phyloP scores from a whole-genome alignment of 345 rosid genomes.

The Trapa incisa region DNA sequence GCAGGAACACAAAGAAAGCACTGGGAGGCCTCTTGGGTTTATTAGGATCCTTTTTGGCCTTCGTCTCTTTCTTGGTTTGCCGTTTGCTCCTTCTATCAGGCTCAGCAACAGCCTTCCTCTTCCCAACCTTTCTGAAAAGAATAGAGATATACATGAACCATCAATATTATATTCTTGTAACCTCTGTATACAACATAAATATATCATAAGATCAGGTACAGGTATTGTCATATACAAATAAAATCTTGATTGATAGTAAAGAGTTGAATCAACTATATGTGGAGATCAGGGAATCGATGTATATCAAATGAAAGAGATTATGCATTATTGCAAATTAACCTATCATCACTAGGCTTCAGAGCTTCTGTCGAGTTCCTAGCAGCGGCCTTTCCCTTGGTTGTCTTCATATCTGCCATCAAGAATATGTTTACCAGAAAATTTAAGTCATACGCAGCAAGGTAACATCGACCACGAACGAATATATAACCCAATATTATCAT shows the following conservation, averaged over 20 bases:
- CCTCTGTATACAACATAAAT: not conserved
- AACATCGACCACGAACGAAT: not conserved
- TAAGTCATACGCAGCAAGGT: not conserved
- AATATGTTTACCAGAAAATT: not conserved
- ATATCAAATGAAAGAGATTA: not conserved
- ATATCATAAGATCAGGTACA: not conserved
- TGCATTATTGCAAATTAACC: slow-evolving; percentile 10
- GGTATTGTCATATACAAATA: not conserved
- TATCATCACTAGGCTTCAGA: slow-evolving; percentile 25
- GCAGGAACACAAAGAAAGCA: slow-evolving; percentile 76
- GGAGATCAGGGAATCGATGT: not conserved
- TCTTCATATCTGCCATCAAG: slow-evolving; percentile 19
- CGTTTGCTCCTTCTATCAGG: slow-evolving; percentile 18
- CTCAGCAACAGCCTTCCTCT: slow-evolving; percentile 38
- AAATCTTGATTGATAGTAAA: not conserved
- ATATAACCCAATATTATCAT: not conserved
- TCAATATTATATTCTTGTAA: not conserved
- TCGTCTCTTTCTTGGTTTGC: slow-evolving; percentile 21
- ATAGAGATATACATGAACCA: slow-evolving; percentile 4
- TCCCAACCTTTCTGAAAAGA: slow-evolving; percentile 38
- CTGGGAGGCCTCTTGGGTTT: slow-evolving; percentile 69
- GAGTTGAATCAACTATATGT: not conserved
- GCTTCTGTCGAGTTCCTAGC: slow-evolving; percentile 24
- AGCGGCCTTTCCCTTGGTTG: slow-evolving; percentile 25
- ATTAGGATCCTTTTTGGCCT: slow-evolving; percentile 49